Evolutionary conservation across 192 early-diverging fungal species (phyloP), one percentile per base, ranked within the genome.

Genomic region (Coemansia sp.): DNA sequence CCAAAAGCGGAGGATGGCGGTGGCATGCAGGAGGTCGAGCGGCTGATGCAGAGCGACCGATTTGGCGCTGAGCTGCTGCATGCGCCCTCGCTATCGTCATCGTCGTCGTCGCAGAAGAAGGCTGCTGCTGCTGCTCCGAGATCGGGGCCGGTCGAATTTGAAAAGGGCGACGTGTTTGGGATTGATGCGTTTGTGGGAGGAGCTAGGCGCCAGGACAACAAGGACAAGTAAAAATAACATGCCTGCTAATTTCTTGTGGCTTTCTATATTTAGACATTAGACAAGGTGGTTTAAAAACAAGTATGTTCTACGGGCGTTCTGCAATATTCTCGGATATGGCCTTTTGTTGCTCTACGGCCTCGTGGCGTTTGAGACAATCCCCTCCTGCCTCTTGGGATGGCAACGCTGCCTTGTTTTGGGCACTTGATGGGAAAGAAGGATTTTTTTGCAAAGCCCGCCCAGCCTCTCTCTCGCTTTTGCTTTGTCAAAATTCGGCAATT

Each of bases 101-200:
- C 39, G 40, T 90, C 38, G 18, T 13, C 37, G 57, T 18, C 35
- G 50, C 16, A 66, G 79, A 20, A 59, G 69, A 14, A 85, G 65
- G n/a, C 45, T 42, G 83, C 80, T 16, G n/a, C 45, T 42, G 83
- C 80, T 16, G 55, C 37, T 56, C 78, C 84, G 59, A 70, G 91
- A 10, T 82, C 84, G 40, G 95, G 93, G 3, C 97, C 97, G 9
- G 95, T 99, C 2, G 89, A 93, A 71, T 99, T 97, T 84, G 94
- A 99, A 73, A 92, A 86, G 77, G 94, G 93, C 55, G 97, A 99
- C 84, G 86, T 92, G 61, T 99, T 96, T 89, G 95, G 95, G 24
- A 70, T 97, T 36, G 90, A 94, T 34, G 86, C 86, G 11, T 99
- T 99, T 73, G 86, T 95, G 70, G 84, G 84, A 55, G 78, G 84